Evolutionary conservation across 306 rosid genomes (phyloP).

Genomic region (Pterocarpus santalinus): DNA sequence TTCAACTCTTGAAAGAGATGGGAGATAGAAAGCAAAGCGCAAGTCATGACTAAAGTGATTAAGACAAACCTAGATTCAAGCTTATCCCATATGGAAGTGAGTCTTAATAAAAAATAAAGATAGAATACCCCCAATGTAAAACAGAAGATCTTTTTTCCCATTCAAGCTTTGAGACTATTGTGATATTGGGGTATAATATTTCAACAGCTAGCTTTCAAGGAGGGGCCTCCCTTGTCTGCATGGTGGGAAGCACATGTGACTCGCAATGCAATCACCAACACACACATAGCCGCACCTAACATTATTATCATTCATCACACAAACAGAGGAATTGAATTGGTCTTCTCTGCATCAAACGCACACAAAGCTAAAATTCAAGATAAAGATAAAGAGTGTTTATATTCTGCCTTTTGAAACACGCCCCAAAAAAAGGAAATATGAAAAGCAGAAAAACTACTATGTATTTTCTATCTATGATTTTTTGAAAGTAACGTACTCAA

Average conservation of each 20-base stretch:
- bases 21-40: slow-evolving; percentile 26
- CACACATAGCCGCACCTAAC: slow-evolving; percentile 52
- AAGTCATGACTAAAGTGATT: slow-evolving; percentile 34
- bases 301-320: slow-evolving; percentile 51
- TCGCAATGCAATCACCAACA: slow-evolving; percentile 68
- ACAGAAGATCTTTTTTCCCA: slow-evolving; percentile 49
- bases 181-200: slow-evolving; percentile 51
- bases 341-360: slow-evolving; percentile 45
- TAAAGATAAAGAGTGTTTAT: neutral
- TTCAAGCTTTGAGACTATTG: slow-evolving; percentile 57
- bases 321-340: slow-evolving; percentile 29
- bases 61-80: slow-evolving; percentile 48
- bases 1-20: slow-evolving; percentile 21
- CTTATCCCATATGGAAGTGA: slow-evolving; percentile 43
- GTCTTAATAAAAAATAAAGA: neutral
- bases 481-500: neutral
- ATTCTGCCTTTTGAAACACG: slow-evolving; percentile 12
- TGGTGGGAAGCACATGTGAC: slow-evolving; percentile 78
- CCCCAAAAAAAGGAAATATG: neutral
- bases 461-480: neutral
- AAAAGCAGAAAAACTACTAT: neutral
- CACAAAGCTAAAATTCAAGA: slow-evolving; percentile 22
- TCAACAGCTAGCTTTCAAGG: slow-evolving; percentile 61
- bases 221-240: slow-evolving; percentile 77
- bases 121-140: slow-evolving; percentile 7